Conservation (phyloP, 352 stramenopile species). For the Phytophthora europaea region DNA sequence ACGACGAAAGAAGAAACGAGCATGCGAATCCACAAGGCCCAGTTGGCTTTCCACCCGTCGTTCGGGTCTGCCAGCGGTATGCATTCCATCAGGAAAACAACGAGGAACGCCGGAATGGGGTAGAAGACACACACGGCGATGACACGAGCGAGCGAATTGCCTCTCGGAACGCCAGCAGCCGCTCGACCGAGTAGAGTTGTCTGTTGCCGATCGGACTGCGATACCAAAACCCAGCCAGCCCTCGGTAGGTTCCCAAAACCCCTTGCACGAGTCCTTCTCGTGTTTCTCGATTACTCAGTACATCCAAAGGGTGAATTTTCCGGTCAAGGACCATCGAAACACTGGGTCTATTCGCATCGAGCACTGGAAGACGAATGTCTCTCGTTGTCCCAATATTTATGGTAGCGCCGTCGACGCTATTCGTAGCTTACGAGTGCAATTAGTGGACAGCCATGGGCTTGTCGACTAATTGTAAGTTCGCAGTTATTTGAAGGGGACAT, state of each 20-base stretch:
- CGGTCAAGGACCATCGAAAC: not conserved
- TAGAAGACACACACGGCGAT: constrained; percentile 3
- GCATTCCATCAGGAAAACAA: constrained; percentile 6
- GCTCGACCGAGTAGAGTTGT: constrained; percentile 7
- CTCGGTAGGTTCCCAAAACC: not conserved
- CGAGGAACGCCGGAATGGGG: constrained; percentile 1
- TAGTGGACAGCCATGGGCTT: too few species aligned
- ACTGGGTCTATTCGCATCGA: not conserved
- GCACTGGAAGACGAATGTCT: not conserved
- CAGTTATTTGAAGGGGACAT: constrained; percentile 11
- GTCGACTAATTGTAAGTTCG: too few species aligned
- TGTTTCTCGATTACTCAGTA: not conserved
- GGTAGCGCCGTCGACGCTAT: too few species aligned
- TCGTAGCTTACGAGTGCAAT: too few species aligned
- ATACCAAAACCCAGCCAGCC: not conserved
- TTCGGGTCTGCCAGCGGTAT: constrained; percentile 5
- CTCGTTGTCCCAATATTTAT: not conserved
- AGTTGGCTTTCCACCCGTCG: constrained; percentile 9
- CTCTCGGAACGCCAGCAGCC: constrained; percentile 15
- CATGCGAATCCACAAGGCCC: constrained; percentile 14
- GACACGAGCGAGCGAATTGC: not conserved
- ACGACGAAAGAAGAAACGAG: constrained; percentile 11
- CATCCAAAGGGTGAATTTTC: not conserved
- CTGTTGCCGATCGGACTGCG: constrained; percentile 8
- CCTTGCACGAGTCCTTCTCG: not conserved